These are phyloP conservation scores for Aspergillus sp. DNA, from an alignment of 2,329 filamentous ascomycete species.

Conservation along the genomic window DNA sequence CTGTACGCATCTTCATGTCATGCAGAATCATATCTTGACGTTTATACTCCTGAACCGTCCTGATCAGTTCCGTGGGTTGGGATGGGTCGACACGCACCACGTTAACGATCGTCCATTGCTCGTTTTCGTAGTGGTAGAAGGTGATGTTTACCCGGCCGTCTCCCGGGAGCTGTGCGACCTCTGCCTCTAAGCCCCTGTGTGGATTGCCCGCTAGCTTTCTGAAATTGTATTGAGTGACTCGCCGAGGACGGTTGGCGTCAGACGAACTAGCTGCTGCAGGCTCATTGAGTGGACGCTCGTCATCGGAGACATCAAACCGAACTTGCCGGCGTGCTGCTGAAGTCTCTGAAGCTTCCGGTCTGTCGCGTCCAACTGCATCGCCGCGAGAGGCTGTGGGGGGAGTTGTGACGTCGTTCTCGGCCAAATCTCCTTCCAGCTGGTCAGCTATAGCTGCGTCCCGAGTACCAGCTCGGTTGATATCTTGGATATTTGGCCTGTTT, in stretches of 20 bases:
- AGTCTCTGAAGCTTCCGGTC: not conserved
- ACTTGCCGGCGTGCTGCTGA: not conserved
- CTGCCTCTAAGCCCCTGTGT: not conserved
- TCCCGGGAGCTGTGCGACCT: not conserved
- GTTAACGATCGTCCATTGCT: not conserved
- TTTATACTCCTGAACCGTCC: not conserved
- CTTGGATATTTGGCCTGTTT: not conserved
- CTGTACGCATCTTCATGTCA: not conserved
- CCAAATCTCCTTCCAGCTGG: not conserved
- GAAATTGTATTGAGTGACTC: not conserved
- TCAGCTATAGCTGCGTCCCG: not conserved
- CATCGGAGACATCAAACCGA: not conserved
- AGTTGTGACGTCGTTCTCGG: not conserved
- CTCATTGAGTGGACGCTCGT: not conserved
- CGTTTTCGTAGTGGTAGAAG: not conserved
- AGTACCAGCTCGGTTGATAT: not conserved
- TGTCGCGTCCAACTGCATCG: not conserved
- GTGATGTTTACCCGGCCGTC: not conserved
- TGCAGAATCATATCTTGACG: not conserved
- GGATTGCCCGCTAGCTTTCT: not conserved
- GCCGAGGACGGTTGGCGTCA: not conserved
- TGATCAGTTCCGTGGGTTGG: not conserved
- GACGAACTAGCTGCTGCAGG: not conserved
- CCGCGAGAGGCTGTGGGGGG: not conserved
- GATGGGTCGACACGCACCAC: conserved; percentile 1